Percentiles rank a stretch among this genome's conserved stretches.
Conservation (phyloP, 495 filamentous ascomycete genomes). For the Penicillium samsonianum region DNA sequence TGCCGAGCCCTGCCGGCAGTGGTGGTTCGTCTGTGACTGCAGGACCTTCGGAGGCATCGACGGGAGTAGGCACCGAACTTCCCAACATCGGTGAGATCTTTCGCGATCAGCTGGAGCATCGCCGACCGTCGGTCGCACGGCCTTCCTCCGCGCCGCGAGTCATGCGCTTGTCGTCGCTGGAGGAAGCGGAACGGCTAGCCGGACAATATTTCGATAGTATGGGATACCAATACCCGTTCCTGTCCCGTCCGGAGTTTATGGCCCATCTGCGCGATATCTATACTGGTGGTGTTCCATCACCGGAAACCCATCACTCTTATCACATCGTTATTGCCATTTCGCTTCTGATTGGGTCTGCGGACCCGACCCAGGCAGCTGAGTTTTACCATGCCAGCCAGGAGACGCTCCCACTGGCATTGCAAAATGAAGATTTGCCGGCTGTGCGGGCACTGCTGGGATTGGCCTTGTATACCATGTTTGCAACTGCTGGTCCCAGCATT, state of each 20-base stretch:
- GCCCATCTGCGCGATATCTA: conserved; percentile 42
- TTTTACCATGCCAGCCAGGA: conserved; percentile 47
- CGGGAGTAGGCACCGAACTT: conserved; percentile 35
- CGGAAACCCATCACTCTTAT: conserved; percentile 43
- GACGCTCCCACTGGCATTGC: conserved; percentile 40
- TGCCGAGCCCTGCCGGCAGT: conserved; percentile 29
- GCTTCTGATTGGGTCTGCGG: conserved; percentile 41
- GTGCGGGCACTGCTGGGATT: conserved; percentile 51
- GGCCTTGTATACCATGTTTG: conserved; percentile 53
- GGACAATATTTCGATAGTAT: conserved; percentile 48
- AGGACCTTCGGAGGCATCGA: conserved; percentile 26
- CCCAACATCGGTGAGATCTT: conserved; percentile 51
- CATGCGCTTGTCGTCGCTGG: conserved; percentile 40
- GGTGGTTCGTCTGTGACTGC: conserved; percentile 26
- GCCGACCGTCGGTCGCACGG: conserved; percentile 42
- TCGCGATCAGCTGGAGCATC: conserved; percentile 47
- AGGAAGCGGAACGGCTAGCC: conserved; percentile 42
- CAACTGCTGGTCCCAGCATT: conserved; percentile 51
- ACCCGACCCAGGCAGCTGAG: conserved; percentile 36
- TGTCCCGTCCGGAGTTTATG: conserved; percentile 43
- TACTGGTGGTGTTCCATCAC: conserved; percentile 35
- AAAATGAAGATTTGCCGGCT: conserved; percentile 47
- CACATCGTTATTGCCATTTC: conserved; percentile 48
- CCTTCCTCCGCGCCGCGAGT: conserved; percentile 39
- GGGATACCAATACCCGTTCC: conserved; percentile 49